Conservation (phyloP, 345 rosid species). For the Eucalyptus curtisii region DNA sequence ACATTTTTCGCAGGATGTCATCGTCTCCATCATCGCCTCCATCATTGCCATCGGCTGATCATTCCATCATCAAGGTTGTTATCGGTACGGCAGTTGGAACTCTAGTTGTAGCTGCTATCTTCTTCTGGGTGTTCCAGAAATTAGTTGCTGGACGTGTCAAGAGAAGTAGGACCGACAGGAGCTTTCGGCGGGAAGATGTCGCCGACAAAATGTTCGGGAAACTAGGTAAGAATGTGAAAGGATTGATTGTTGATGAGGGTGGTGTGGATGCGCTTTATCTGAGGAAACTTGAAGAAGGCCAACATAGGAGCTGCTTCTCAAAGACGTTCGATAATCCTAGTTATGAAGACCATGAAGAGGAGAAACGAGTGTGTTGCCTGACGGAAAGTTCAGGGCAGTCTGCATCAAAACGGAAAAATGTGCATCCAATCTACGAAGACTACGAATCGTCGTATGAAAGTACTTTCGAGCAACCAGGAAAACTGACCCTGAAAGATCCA, state of each 20-base stretch:
- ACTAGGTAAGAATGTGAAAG: conserved; percentile 25
- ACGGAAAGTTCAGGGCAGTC: not conserved
- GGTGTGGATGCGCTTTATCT: conserved; percentile 45
- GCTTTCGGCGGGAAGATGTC: conserved; percentile 17
- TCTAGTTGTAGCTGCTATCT: conserved; percentile 4
- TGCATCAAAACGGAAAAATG: not conserved
- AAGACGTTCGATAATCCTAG: conserved; percentile 28
- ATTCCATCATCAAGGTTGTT: conserved; percentile 1
- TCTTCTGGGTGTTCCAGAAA: conserved; percentile 18
- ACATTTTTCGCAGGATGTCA: not conserved
- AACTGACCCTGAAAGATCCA: not conserved
- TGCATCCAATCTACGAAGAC: not conserved
- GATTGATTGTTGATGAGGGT: conserved; percentile 27
- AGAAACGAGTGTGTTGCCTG: conserved; percentile 1
- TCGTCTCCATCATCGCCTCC: not conserved
- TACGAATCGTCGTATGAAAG: not conserved
- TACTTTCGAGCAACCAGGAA: not conserved
- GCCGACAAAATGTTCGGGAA: conserved; percentile 14
- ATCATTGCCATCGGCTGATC: not conserved
- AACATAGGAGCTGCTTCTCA: conserved; percentile 4
- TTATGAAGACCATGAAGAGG: conserved; percentile 18
- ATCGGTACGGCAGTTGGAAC: conserved; percentile 10
- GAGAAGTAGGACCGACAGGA: not conserved
- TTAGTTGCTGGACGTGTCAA: not conserved
- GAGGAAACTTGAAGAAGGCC: conserved; percentile 24